phyloP scores from a whole-genome alignment of 768 basidiomycete species.

The Hericium erinaceus region DNA sequence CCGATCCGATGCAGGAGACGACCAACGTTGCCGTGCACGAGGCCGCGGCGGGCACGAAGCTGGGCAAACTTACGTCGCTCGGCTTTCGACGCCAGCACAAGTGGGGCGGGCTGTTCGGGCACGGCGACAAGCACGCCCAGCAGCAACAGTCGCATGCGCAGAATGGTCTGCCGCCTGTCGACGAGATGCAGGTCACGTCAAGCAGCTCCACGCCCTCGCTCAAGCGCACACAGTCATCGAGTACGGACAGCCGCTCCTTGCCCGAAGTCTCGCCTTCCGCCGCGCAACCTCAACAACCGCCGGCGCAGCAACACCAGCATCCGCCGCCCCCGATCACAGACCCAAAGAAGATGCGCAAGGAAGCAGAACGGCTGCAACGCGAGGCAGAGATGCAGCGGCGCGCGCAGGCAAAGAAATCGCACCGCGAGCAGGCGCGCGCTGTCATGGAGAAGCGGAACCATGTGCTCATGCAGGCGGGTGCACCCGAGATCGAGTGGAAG shows the following conservation, averaged over 20 bases:
- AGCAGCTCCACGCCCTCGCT: constrained; percentile 51
- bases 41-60: constrained; percentile 33
- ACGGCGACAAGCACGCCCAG: constrained; percentile 51
- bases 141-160: constrained; percentile 18
- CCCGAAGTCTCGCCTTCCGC: constrained; percentile 40
- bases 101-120: constrained; percentile 65
- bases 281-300: constrained; percentile 27
- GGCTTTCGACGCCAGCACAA: constrained; percentile 62
- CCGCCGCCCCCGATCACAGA: constrained; percentile 38
- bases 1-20: constrained; percentile 28
- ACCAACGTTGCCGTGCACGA: constrained; percentile 29
- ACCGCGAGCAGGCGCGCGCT: constrained; percentile 83
- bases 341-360: constrained; percentile 71
- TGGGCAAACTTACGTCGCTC: constrained; percentile 49
- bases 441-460: constrained; percentile 87
- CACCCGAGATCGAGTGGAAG: constrained; percentile 52
- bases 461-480: constrained; percentile 49
- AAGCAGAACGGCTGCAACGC: constrained; percentile 64
- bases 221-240: constrained; percentile 72
- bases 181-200: constrained; percentile 52
- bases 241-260: constrained; percentile 58
- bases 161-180: constrained; percentile 55
- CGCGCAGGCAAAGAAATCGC: constrained; percentile 59
- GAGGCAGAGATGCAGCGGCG: constrained; percentile 85
- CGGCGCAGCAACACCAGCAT: constrained; percentile 20